Base-by-base conservation (phyloP, 352 stramenopile genomes). In the Plasmopara viticola region DNA sequence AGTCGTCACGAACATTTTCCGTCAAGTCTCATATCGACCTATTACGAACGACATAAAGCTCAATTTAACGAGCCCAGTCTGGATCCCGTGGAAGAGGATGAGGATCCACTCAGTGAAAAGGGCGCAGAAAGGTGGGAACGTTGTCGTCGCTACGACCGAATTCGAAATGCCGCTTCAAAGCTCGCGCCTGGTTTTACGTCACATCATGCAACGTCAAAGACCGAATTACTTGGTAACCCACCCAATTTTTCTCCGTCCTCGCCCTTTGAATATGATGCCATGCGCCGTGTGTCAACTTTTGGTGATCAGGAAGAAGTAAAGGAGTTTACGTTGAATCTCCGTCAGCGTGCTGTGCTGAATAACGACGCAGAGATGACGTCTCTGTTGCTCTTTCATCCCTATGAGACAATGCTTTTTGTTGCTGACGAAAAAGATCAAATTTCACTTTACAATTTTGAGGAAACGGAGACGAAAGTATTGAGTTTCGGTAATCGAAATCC, bases 371-470 rank as follows among this genome's bases (percentile, higher is more conserved):
- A 97, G 41, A 98, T 96, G 75, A 98, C 95, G 17, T 97, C 89
- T 28, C 74, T 98, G 46, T 66, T 99, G 44, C 74, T 95, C 7
- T 99, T 99, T 61, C 96, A 99, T 63, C 89, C 96, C 20, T 98
- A 96, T 60, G 84, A 92, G 48, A 89, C 80, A 48, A 86, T 94
- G 54, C 75, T 99, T 14, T 78, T 98, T 38, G 88, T 97, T n/a
- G 96, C 94, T 12, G 95, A 98, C 59, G 86, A 96, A 30, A 87
- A 89, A 54, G 87, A 98, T 54, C 84, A 93, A 56, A 82, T 99
- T 28, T 95, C 85, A 31, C 64, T 98, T 9, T 99, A 96, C 86
- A 95, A 98, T 58, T 95, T 96, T 49, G 82, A 98, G 59, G 82
- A 90, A 45, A 90, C 77, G 9, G 79, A 90, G 63, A 85, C 79